Evolutionary conservation across 2,329 filamentous ascomycete genomes (phyloP).

Genomic region (Pestalotiopsis sp.): DNA sequence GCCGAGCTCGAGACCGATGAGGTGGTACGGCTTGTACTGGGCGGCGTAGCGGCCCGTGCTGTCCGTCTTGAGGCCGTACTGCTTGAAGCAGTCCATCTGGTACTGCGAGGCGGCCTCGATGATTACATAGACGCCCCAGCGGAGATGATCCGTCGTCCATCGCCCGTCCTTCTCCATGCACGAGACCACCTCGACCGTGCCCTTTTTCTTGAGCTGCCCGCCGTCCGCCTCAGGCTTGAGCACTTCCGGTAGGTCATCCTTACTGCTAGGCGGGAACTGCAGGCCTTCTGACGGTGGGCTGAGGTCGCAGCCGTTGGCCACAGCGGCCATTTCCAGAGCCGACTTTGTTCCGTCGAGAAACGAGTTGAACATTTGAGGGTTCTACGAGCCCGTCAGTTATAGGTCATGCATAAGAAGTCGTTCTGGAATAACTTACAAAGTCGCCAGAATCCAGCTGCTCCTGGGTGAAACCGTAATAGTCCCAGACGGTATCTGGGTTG

Average conservation of each 20-base stretch:
- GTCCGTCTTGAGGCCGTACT: constrained; percentile 46
- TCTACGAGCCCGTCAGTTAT: constrained; percentile 16
- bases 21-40: constrained; percentile 48
- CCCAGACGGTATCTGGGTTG: constrained; percentile 47
- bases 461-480: constrained; percentile 45
- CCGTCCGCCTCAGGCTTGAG: constrained; percentile 42
- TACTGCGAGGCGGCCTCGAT: constrained; percentile 42
- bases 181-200: constrained; percentile 46
- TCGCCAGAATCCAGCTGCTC: constrained; percentile 39
- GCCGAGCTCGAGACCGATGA: constrained; percentile 48
- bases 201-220: constrained; percentile 40
- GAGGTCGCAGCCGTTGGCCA: constrained; percentile 45
- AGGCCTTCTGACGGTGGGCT: constrained; percentile 40
- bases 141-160: constrained; percentile 39
- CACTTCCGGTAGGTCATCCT: constrained; percentile 41
- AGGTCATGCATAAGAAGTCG: neutral
- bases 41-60: constrained; percentile 40
- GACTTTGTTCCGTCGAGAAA: constrained; percentile 51
- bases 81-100: constrained; percentile 43
- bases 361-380: constrained; percentile 50
- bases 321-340: constrained; percentile 48
- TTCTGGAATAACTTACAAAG: neutral
- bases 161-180: constrained; percentile 44
- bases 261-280: constrained; percentile 44
- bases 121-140: constrained; percentile 47